These are phyloP conservation scores for Trichoderma asperellum DNA, from an alignment of 2,329 filamentous ascomycete genomes.

Conservation along the genomic window DNA sequence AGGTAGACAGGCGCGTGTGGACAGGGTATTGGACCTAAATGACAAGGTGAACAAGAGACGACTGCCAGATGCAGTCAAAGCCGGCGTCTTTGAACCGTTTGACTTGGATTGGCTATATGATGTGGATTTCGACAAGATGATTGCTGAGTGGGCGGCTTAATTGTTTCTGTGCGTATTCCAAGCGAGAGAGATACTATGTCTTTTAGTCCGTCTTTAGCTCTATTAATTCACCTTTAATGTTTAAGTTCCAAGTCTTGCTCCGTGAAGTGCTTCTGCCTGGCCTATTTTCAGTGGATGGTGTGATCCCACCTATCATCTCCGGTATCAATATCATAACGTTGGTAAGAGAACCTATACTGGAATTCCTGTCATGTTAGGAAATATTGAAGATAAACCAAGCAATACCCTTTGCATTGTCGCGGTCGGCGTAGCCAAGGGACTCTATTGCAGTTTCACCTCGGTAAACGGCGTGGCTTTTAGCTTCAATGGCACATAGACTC, in stretches of 20 bases:
- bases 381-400: neutral
- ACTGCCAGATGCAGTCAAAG: conserved; percentile 44
- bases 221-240: neutral
- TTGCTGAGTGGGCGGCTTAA: conserved; percentile 34
- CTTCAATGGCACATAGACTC: neutral
- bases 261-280: neutral
- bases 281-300: neutral
- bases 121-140: conserved; percentile 43
- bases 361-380: neutral
- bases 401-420: neutral
- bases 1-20: conserved; percentile 52
- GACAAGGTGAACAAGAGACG: conserved; percentile 52
- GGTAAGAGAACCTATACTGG: neutral
- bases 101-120: conserved; percentile 51
- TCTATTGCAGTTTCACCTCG: neutral
- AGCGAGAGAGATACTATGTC: neutral
- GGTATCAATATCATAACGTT: neutral
- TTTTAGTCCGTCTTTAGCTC: neutral
- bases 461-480: neutral
- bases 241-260: neutral
- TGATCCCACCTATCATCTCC: neutral
- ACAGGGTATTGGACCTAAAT: conserved; percentile 53
- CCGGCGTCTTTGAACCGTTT: conserved; percentile 34
- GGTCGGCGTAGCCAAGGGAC: neutral
- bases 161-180: neutral